Conservation (phyloP, 768 basidiomycete species). For the Rhodosporidiobolus sp. region DNA sequence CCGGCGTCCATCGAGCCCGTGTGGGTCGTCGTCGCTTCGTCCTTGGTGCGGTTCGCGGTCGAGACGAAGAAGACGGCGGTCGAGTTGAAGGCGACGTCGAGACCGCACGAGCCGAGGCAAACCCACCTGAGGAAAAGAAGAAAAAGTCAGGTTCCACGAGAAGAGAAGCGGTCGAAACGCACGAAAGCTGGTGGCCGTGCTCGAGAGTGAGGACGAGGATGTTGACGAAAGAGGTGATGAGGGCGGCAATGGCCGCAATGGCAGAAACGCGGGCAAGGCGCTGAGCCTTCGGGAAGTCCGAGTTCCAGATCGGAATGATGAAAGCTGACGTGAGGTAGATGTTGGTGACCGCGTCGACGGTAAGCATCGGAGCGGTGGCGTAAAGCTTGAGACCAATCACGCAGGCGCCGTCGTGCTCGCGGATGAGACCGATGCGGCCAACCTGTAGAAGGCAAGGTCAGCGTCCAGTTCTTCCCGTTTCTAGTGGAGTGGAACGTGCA, state of each 20-base stretch:
- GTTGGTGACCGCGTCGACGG: constrained; percentile 34
- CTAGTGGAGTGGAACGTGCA: not conserved
- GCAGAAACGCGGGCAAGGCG: constrained; percentile 19
- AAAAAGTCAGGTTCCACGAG: no score
- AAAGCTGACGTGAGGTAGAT: constrained; percentile 37
- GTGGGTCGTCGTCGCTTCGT: not conserved
- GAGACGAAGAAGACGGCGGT: constrained; percentile 15
- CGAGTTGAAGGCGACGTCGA: constrained; percentile 46
- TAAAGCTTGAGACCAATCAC: constrained; percentile 37
- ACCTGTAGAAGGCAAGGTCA: not conserved
- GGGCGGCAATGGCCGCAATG: constrained; percentile 55
- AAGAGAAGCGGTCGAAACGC: no score
- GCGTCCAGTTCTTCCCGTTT: no score
- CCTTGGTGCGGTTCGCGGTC: not conserved
- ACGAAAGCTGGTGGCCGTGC: constrained; percentile 54
- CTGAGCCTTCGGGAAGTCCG: constrained; percentile 24
- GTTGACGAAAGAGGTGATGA: constrained; percentile 53
- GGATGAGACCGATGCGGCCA: constrained; percentile 20
- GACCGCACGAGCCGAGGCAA: constrained; percentile 53
- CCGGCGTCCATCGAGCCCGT: not conserved
- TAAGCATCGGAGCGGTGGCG: constrained; percentile 18
- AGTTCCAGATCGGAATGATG: constrained; percentile 26
- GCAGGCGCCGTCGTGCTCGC: constrained; percentile 25
- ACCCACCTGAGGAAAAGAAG: constrained; percentile 51
- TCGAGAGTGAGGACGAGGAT: constrained; percentile 54